Evolutionary conservation across 495 filamentous ascomycete genomes (phyloP), one percentile per base, ranked within the genome.

Genomic region (Neurospora sp.): DNA sequence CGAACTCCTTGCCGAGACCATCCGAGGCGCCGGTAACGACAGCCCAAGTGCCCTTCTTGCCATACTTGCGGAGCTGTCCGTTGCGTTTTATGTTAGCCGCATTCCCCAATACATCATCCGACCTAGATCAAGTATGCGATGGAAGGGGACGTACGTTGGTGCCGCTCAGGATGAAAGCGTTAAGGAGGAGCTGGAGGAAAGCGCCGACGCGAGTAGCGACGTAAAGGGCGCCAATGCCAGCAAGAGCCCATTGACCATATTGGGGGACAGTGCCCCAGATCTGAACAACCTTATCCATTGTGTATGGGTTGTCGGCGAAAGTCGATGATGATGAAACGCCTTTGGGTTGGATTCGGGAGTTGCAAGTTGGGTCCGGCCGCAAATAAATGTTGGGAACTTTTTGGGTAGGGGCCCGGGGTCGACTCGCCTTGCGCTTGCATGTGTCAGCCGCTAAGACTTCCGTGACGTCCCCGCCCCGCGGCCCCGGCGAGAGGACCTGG

Each of bases 1-100:
- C 92, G 79, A 92, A 99, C 85, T 98, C 96, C 84, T 97, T 98
- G 77, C 96, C 96, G 70, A 99, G 89, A 74, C 96, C 96, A 84
- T 98, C 96, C 14, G 94, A 97, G 71, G 96, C 96, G 75, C 96
- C 96, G 68, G 96, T 98, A 27, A 99, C 87, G 61, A 99, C 87
- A 27, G 94, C 96, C 94, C 94, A 99, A 77, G 90, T 94, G 73
- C 94, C 94, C 77, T 93, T 94, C 74, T 90, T 91, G 75, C 94
- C 96, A 84, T 97, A 98, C 74, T 90, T 93, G 73, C 88, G 89
- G 71, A 99, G 90, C 96, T 99, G 74, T 76, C 40, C 98, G 74
- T 76, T 40, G 41, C 69, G 20, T 20, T 0, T 31, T 39, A 44
- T 22, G 9, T 61, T 35, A 61, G 53, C 22, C 12, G 14, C 22